Conservation (phyloP, 257 asterid genomes). For the Apocynum venetum region DNA sequence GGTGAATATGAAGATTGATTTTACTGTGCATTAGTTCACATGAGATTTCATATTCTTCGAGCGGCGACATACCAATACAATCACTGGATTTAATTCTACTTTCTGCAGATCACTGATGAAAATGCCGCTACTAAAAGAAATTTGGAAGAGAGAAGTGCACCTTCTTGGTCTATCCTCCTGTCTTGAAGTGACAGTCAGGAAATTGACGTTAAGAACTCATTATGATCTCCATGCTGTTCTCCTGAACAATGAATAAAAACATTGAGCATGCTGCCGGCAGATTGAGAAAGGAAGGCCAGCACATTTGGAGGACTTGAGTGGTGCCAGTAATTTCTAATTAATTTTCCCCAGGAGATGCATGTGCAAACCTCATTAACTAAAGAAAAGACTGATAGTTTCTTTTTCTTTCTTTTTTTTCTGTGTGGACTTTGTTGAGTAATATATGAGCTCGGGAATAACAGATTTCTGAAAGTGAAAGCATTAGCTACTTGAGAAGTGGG, state of each 20-base stretch:
- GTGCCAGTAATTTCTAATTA: no score
- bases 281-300: no score
- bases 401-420: no score
- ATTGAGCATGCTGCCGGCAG: neutral
- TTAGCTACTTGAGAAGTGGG: neutral
- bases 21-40: neutral
- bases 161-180: neutral
- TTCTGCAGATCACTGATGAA: neutral
- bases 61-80: neutral
- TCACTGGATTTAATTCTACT: constrained; percentile 5
- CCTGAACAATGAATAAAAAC: neutral
- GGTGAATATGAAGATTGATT: constrained; percentile 27
- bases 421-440: neutral
- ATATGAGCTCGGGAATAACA: neutral
- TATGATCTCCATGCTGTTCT: neutral
- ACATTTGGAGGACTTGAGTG: no score
- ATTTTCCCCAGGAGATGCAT: neutral
- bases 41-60: neutral
- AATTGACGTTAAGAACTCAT: neutral
- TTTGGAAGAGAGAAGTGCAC: neutral
- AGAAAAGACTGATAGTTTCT: neutral
- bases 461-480: neutral
- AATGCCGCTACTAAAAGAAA: neutral
- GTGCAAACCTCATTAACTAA: neutral
- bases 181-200: neutral